Conservation (phyloP, 306 rosid genomes). For the Cicer chorassanicum region DNA sequence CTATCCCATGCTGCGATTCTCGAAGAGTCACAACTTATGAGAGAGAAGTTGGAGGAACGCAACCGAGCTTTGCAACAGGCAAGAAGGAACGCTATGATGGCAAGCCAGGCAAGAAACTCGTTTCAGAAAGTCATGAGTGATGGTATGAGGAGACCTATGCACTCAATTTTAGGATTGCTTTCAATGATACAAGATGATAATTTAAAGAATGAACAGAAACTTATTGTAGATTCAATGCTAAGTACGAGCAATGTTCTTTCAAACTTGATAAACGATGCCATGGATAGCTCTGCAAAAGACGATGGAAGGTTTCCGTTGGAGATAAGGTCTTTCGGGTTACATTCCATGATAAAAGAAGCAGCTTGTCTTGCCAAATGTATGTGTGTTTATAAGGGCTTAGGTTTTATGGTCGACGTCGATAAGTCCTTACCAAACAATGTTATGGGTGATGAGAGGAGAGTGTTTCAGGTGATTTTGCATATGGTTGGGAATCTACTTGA, state of each 20-base stretch:
- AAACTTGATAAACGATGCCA: constrained; percentile 87
- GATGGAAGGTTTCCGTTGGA: constrained; percentile 80
- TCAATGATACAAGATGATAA: constrained; percentile 82
- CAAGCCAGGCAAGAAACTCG: constrained; percentile 90
- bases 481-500: constrained; percentile 91
- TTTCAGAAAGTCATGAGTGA: constrained; percentile 97
- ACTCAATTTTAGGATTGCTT: constrained; percentile 91
- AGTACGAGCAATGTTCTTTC: constrained; percentile 88
- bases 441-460: constrained; percentile 95
- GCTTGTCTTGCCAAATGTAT: constrained; percentile 92
- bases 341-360: constrained; percentile 87
- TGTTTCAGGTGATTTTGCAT: constrained; percentile 96
- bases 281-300: constrained; percentile 83
- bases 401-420: constrained; percentile 79
- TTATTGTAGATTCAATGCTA: constrained; percentile 84
- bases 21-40: constrained; percentile 99
- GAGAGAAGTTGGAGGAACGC: constrained; percentile 93
- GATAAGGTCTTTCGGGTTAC: constrained; percentile 77
- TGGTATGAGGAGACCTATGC: constrained; percentile 99
- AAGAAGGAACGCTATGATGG: constrained; percentile 87
- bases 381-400: constrained; percentile 76
- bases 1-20: constrained; percentile 97
- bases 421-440: constrained; percentile 81
- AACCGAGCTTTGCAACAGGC: constrained; percentile 96
- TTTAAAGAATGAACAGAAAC: constrained; percentile 70